Conservation (phyloP, 495 filamentous ascomycete species). For the Penicillium angulare region DNA sequence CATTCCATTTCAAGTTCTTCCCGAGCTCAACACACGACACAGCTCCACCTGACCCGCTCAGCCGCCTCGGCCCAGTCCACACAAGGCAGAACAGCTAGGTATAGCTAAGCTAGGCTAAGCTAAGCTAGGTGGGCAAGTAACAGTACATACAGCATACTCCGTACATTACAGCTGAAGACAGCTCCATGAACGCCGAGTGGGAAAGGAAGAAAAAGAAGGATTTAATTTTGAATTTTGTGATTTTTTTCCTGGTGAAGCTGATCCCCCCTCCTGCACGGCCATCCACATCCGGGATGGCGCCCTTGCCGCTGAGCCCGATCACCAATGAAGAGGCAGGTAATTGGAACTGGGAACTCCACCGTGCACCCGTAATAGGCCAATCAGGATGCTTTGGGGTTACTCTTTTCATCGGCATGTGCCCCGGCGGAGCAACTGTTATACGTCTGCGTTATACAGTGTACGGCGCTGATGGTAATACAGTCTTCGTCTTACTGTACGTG, state of each 20-base stretch:
- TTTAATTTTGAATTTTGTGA: too few species aligned
- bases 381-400: conserved; percentile 28
- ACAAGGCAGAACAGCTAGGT: background rate
- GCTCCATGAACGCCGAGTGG: background rate
- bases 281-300: conserved; percentile 23
- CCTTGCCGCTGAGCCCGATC: conserved; percentile 12
- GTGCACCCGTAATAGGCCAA: conserved; percentile 6
- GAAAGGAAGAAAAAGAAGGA: background rate
- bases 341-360: conserved; percentile 10
- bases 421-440: too few species aligned
- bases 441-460: conserved; percentile 21
- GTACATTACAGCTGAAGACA: background rate
- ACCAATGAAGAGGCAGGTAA: conserved; percentile 7
- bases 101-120: background rate
- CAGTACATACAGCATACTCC: too few species aligned
- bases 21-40: conserved; percentile 2
- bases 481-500: conserved; percentile 2
- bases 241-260: conserved; percentile 4
- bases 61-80: conserved; percentile 11
- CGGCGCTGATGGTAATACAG: conserved; percentile 5
- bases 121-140: too few species aligned
- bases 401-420: conserved; percentile 27
- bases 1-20: background rate
- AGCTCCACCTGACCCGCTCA: conserved; percentile 8
- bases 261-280: conserved; percentile 21